Base-by-base conservation (phyloP, 1,284 basidiomycete genomes). In the Fereydounia khargensis region DNA sequence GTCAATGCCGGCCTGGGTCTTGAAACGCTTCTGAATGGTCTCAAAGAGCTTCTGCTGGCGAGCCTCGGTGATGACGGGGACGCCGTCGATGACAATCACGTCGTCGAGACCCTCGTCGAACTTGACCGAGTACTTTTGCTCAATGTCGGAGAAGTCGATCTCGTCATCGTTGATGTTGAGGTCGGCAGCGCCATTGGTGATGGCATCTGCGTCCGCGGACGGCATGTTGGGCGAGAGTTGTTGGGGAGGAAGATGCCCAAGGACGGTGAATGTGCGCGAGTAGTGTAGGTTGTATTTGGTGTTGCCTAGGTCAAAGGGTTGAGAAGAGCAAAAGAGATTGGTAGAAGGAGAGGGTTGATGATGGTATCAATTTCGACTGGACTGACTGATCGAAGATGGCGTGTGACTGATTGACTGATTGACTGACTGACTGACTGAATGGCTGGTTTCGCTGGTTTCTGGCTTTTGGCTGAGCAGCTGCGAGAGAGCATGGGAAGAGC, bases 131-230 rank as follows among this genome's bases (percentile, higher is more conserved):
- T 71, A 94, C 89, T 89, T 89, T 79, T 83, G 83, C 76, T 97
- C 92, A 65, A 98, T 95, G 76, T 97, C 92, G 44, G 86, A 84
- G 77, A 87, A 97, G 77, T 97, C 89, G 64, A 95, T 89, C 47
- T 84, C 86, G 46, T 88, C 85, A 47, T 68, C 62, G 41, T 65
- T 51, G 40, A 55, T 40, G 33, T 50, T 42, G 42, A 59, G 43
- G n/a, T 58, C 43, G 37, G 64, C 40, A 47, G 55, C 54, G 37
- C 65, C 61, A 45, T 67, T 67, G 39, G 61, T 58, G 53, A 67
- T 60, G 38, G 51, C 47, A 31, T 59, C 41, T 33, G 51, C 47
- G 20, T 33, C 24, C 11, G 53, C 49, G 42, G 31, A 17, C 10
- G 62, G 39, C 62, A 56, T 57, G 37, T 16, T 52, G 58, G 25